Percentiles rank a stretch among this genome's conserved stretches.
Conservation (phyloP, 306 rosid genomes). For the Quercus bicolor region DNA sequence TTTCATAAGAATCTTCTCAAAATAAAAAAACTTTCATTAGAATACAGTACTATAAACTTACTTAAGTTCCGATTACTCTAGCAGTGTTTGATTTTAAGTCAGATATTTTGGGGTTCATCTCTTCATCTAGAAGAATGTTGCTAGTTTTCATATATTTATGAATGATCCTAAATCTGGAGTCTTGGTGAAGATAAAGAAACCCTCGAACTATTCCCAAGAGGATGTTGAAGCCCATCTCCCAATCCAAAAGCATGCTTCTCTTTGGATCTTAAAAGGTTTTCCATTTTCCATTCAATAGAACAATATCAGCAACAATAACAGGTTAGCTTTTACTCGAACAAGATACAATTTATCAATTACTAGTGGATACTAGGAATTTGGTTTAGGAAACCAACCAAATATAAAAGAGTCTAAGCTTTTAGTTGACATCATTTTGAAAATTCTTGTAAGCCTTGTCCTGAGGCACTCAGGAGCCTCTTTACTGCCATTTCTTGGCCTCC, state of each 20-base stretch:
- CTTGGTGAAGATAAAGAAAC: slow-evolving; percentile 32
- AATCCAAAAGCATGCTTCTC: slow-evolving; percentile 18
- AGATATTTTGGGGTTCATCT: slow-evolving; percentile 38
- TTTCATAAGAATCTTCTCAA: background rate
- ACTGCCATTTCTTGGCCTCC: slow-evolving; percentile 38
- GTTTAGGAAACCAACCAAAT: slow-evolving; percentile 35
- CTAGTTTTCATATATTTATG: slow-evolving; percentile 33
- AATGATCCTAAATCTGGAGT: slow-evolving; percentile 29
- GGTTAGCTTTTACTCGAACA: background rate
- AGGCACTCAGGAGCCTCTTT: slow-evolving; percentile 44
- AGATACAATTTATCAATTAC: background rate
- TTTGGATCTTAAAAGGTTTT: slow-evolving; percentile 19
- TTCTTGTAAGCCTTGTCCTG: slow-evolving; percentile 45
- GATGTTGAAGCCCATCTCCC: slow-evolving; percentile 42
- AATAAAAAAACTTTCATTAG: background rate
- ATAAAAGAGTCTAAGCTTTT: slow-evolving; percentile 44
- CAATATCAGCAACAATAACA: background rate
- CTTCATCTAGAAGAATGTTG: slow-evolving; percentile 30
- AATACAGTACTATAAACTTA: background rate
- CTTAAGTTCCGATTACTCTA: slow-evolving; percentile 26
- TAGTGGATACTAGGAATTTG: background rate
- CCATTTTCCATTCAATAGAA: background rate
- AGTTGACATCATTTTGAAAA: slow-evolving; percentile 47
- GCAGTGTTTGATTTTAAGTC: slow-evolving; percentile 30
- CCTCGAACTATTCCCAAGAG: slow-evolving; percentile 32